phyloP scores from a whole-genome alignment of 371 early-diverging fungal genomes.

The Mortierella sp. region DNA sequence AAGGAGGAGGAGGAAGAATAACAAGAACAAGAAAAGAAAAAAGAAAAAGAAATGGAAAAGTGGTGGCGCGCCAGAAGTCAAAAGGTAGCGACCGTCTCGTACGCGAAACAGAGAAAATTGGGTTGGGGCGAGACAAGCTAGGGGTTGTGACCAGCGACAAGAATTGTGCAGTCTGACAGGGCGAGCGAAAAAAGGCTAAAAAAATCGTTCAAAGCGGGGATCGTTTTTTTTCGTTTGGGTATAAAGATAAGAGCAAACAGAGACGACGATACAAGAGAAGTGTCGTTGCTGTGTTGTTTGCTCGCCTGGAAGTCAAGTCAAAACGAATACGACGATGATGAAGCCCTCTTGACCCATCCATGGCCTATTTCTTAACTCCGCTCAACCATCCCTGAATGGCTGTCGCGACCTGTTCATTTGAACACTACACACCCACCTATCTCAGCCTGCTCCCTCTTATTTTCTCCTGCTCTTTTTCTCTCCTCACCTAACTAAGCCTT shows the following conservation, averaged over 20 bases:
- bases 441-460: neutral
- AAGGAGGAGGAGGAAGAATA: neutral
- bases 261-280: no score
- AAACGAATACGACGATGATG: no score
- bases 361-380: no score
- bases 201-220: conserved; percentile 10
- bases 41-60: neutral
- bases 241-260: neutral
- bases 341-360: no score
- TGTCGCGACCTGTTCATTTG: no score
- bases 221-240: conserved; percentile 7
- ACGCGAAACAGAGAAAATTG: neutral
- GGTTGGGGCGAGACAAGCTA: neutral
- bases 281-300: no score
- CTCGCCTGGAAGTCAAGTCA: no score
- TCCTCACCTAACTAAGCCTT: neutral
- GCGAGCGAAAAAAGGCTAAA: neutral
- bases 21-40: neutral
- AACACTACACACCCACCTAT: no score
- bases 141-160: neutral
- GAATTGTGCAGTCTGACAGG: neutral
- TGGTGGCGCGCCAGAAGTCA: neutral
- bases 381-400: no score
- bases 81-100: neutral
- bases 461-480: neutral